These are phyloP conservation scores for Talaromyces ruber DNA, from an alignment of 495 filamentous ascomycete species.

Conservation along the genomic window DNA sequence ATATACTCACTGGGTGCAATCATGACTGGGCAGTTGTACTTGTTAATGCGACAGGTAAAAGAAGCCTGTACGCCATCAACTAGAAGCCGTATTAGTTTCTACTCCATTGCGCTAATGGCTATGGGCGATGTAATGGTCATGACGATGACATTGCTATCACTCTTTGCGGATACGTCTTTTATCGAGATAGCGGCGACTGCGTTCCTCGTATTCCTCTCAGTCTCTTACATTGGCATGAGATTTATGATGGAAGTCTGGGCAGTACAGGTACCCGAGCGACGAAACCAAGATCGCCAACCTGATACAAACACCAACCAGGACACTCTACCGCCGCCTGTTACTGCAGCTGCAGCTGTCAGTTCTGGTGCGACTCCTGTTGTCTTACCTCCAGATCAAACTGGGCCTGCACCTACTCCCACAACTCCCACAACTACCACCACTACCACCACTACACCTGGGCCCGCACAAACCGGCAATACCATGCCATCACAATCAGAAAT, in stretches of 20 bases:
- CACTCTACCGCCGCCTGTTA: constrained; percentile 55
- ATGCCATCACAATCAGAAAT: constrained; percentile 26
- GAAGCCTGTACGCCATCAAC: constrained; percentile 94
- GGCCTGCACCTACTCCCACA: constrained; percentile 31
- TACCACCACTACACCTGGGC: constrained; percentile 40
- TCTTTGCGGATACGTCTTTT: constrained; percentile 56
- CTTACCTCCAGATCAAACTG: constrained; percentile 77
- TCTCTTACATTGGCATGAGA: constrained; percentile 66
- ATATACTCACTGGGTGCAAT: constrained; percentile 57
- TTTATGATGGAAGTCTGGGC: constrained; percentile 86
- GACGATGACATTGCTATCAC: constrained; percentile 53
- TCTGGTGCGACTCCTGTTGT: constrained; percentile 58
- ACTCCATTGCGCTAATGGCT: constrained; percentile 76
- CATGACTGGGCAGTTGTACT: constrained; percentile 59
- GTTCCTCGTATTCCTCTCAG: constrained; percentile 65
- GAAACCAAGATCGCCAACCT: constrained; percentile 39
- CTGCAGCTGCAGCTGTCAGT: constrained; percentile 38
- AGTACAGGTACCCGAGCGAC: constrained; percentile 74
- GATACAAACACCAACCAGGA: constrained; percentile 23
- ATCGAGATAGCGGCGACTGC: constrained; percentile 58
- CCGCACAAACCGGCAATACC: constrained; percentile 27
- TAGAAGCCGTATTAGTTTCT: constrained; percentile 81
- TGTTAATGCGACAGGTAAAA: constrained; percentile 79
- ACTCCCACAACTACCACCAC: constrained; percentile 18
- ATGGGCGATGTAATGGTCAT: constrained; percentile 72